Conservation (phyloP, 495 filamentous ascomycete genomes). For the Ascodesmis nigricans region DNA sequence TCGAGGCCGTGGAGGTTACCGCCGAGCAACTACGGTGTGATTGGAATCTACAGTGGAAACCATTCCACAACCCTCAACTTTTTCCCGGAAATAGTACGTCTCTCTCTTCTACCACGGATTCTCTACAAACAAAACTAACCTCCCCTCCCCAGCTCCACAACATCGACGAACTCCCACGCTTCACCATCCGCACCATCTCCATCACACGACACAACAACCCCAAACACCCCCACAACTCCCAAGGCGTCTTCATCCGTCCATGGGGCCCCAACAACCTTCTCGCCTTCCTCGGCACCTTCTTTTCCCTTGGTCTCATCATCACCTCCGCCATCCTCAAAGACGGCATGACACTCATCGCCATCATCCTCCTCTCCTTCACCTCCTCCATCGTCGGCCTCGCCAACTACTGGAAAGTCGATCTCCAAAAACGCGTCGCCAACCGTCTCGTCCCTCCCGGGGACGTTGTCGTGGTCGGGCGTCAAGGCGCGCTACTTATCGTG, state of each 20-base stretch:
- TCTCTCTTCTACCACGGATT: too few relatives aligned
- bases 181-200: neutral
- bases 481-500: constrained; percentile 39
- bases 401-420: constrained; percentile 32
- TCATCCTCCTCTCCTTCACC: constrained; percentile 26
- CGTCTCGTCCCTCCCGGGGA: constrained; percentile 34
- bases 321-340: constrained; percentile 30
- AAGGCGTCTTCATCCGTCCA: neutral
- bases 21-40: neutral
- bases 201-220: neutral
- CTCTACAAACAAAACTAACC: too few relatives aligned
- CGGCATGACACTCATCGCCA: constrained; percentile 31
- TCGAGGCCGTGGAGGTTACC: neutral
- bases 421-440: constrained; percentile 28
- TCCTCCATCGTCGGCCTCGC: constrained; percentile 33
- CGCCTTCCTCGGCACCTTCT: constrained; percentile 23
- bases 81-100: constrained; percentile 3
- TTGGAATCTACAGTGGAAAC: constrained; percentile 2
- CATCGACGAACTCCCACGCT: constrained; percentile 4
- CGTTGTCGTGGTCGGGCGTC: constrained; percentile 32
- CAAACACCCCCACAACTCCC: neutral
- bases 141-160: too few relatives aligned
- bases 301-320: constrained; percentile 27
- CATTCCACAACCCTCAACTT: neutral
- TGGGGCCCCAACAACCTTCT: neutral